These are phyloP conservation scores for Stachybotrys echinatus DNA, from an alignment of 2,329 filamentous ascomycete species.

Conservation along the genomic window DNA sequence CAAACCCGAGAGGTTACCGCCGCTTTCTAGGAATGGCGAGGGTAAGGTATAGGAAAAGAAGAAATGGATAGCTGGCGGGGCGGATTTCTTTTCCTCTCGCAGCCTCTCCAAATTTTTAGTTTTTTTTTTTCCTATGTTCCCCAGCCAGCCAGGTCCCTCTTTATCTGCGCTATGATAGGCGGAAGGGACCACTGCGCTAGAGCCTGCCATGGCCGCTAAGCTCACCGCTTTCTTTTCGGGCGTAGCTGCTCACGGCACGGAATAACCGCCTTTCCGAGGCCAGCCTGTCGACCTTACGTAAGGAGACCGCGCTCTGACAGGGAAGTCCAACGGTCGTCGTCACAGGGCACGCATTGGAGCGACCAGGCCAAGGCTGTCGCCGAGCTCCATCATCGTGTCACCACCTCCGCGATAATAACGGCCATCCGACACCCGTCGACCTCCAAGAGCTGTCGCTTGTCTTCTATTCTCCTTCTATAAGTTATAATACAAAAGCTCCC, in stretches of 20 bases:
- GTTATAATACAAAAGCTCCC: not conserved
- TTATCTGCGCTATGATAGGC: constrained; percentile 5
- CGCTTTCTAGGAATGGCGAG: not conserved
- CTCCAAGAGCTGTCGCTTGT: too few species aligned
- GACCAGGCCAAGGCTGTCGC: not conserved
- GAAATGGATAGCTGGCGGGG: constrained; percentile 12
- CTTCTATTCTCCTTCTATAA: too few species aligned
- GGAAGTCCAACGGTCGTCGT: not conserved
- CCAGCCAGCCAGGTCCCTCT: constrained; percentile 5
- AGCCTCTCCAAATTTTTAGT: constrained; percentile 5
- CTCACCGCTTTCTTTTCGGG: not conserved
- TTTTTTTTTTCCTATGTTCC: constrained; percentile 9
- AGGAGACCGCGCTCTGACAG: not conserved
- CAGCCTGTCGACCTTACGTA: not conserved
- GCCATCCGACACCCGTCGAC: too few species aligned
- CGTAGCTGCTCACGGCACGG: not conserved
- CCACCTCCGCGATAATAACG: not conserved
- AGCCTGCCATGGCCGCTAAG: not conserved
- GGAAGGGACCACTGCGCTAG: constrained; percentile 1
- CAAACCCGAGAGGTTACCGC: not conserved
- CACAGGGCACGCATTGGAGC: not conserved
- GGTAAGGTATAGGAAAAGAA: not conserved
- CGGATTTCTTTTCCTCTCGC: constrained; percentile 8
- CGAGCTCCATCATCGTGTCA: not conserved
- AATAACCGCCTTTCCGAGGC: not conserved